Evolutionary conservation across 1,139 yeast species (phyloP).

Genomic region (Blastobotrys indianensis): DNA sequence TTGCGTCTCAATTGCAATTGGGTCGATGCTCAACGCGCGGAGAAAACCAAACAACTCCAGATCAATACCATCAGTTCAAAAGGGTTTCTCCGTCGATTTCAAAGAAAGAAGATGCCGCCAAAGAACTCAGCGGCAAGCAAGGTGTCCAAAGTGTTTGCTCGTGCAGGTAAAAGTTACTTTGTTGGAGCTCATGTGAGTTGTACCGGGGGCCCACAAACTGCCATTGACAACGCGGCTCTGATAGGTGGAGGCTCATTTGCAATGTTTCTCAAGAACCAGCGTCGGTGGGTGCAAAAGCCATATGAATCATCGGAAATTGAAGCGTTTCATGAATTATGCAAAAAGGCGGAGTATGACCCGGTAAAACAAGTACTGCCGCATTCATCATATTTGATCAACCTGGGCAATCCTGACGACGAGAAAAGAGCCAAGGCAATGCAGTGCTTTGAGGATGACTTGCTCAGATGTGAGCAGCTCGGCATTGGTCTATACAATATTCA

Average conservation of each 20-base stretch:
- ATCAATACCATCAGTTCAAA: neutral
- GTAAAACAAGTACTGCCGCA: slow-evolving; percentile 81
- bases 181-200: slow-evolving; percentile 37
- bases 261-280: slow-evolving; percentile 79
- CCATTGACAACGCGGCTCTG: slow-evolving; percentile 39
- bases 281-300: slow-evolving; percentile 85
- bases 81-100: neutral
- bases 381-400: slow-evolving; percentile 86
- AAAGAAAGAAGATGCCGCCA: slow-evolving; percentile 9
- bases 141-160: slow-evolving; percentile 6
- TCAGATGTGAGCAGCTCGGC: slow-evolving; percentile 76
- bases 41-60: neutral
- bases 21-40: too few species aligned
- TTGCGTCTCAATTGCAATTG: too few species aligned
- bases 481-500: slow-evolving; percentile 89
- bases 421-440: slow-evolving; percentile 70
- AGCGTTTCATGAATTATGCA: slow-evolving; percentile 59
- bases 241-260: slow-evolving; percentile 68
- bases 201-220: slow-evolving; percentile 51
- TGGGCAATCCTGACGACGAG: slow-evolving; percentile 83
- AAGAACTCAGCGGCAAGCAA: slow-evolving; percentile 6
- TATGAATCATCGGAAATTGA: slow-evolving; percentile 59
- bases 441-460: slow-evolving; percentile 81
- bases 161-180: slow-evolving; percentile 18
- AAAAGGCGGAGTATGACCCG: slow-evolving; percentile 61